Base-by-base conservation (phyloP, 2,329 filamentous ascomycete species). In the Teratosphaeriaceae sp. region DNA sequence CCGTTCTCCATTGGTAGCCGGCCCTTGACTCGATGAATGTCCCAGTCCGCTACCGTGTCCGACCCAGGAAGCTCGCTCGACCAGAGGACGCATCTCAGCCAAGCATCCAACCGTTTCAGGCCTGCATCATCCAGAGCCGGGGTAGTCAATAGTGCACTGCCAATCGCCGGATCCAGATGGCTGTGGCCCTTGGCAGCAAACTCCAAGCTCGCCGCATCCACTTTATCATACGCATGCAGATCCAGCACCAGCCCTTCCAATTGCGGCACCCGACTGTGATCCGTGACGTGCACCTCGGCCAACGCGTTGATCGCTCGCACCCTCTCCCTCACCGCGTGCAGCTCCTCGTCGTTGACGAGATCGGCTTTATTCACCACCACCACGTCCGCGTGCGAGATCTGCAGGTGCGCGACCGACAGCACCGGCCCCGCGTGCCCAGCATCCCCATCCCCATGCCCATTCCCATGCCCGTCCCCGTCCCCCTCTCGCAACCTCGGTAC, bases 301-400 rank as follows among this genome's bases (percentile, higher is more conserved):
- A 96, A 72, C 1, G 85, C 84, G 61, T 98, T 98, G 63, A 98
- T 97, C 4, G 87, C 84, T 42, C 75, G 70, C 41, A 97, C 81
- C 35, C 92, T 78, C 13, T 77, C 72, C 49, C 74, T 75, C 6
- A 96, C 85, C 0, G 61, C 65, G n/a, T 78, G 66, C 1, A 97
- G 74, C 55, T 95, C 80, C 5, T 76, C 68, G 1, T 75, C 62
- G 5, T 75, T 78, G 3, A 97, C 88, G 3, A 96, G 72, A 60
- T 98, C 92, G 2, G 82, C 75, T 65, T 98, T 98, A 69, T 98
- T 98, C 54, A 98, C 79, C 29, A 98, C 79, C 34, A 98, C 78
- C 7, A 97, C 88, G 65, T 98, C 92, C 5, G 92, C 92, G 58
- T 98, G 90, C 1, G 88, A 96, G 47, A 98, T 94, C 59, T 98